Evolutionary conservation across 768 basidiomycete genomes (phyloP), one percentile per base, ranked within the genome.

Genomic region (Leccinum longicurvipes): DNA sequence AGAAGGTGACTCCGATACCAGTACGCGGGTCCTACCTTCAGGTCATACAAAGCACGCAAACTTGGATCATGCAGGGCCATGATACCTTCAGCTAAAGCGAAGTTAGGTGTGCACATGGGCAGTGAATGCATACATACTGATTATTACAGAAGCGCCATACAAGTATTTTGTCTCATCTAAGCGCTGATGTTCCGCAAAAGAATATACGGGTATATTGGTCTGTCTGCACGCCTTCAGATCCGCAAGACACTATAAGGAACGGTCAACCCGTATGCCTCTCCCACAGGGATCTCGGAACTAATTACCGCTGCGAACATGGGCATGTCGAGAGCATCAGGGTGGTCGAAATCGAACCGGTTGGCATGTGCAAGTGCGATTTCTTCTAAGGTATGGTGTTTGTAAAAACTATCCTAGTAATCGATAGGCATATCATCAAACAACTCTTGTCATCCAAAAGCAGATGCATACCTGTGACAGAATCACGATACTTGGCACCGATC

Each of bases 251-350:
- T 97, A 54, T 23, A 29, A 47, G 23, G 23, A 6, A 49, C 34
- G 36, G 47, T 61, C 12, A 55, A 21, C 25, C 4, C 52, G 12
- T 21, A 27, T 47, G 29, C 27, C 14, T 27, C n/a, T 15, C 27
- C 51, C 27, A 34, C 1, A 12, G 34, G 27, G n/a, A 1, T 24
- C 34, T 51, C 25, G 0, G 49, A 49, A 27, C 49, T 34, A 76
- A 85, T 56, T 67, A 93, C 91, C 48, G 84, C 72, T 47, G 87
- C 86, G 63, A 98, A 94, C 68, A 92, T 74, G 2, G 85, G 82
- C 81, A 93, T 89, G 72, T 99, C 96, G 49, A 98, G 87, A 4
- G 94, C 86, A 71, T 91, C 84, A 11, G 96, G 96, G 63, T 94
- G 91, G 66, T 99, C 96, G 60, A 95, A 89, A 65, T 95, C 92